Conservation (phyloP, 345 rosid genomes). For the Hirschfeldia incana region DNA sequence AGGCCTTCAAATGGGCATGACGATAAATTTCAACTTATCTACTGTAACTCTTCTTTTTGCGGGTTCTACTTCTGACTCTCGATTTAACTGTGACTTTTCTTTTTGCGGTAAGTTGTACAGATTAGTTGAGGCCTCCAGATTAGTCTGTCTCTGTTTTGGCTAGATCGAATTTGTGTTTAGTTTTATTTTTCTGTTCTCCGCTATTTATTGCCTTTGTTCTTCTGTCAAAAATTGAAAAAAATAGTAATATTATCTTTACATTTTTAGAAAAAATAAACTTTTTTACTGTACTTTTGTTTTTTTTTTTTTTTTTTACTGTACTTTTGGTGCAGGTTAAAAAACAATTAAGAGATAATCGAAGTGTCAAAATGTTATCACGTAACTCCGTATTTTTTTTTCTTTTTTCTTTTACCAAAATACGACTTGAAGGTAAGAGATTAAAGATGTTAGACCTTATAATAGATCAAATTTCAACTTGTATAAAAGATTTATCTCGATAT, state of each 20-base stretch:
- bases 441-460: neutral
- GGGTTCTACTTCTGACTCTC: too few relatives aligned
- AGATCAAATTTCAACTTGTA: neutral
- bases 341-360: neutral
- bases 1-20: neutral
- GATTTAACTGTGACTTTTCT: too few relatives aligned
- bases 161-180: too few relatives aligned
- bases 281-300: neutral
- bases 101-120: too few relatives aligned
- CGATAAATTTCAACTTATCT: slow-evolving; percentile 17
- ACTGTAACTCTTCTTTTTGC: neutral
- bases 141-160: too few relatives aligned
- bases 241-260: too few relatives aligned
- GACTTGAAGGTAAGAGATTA: neutral
- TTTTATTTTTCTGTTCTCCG: too few relatives aligned
- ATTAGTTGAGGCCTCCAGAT: too few relatives aligned
- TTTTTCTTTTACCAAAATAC: neutral
- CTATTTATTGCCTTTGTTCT: too few relatives aligned
- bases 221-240: too few relatives aligned
- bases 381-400: neutral
- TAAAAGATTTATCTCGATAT: neutral
- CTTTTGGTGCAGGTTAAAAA: neutral
- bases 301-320: too few relatives aligned
- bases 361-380: slow-evolving; percentile 22
- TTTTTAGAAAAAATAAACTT: too few relatives aligned